Evolutionary conservation across 2,329 filamentous ascomycete genomes (phyloP).

Genomic region (Monosporascus sp.): DNA sequence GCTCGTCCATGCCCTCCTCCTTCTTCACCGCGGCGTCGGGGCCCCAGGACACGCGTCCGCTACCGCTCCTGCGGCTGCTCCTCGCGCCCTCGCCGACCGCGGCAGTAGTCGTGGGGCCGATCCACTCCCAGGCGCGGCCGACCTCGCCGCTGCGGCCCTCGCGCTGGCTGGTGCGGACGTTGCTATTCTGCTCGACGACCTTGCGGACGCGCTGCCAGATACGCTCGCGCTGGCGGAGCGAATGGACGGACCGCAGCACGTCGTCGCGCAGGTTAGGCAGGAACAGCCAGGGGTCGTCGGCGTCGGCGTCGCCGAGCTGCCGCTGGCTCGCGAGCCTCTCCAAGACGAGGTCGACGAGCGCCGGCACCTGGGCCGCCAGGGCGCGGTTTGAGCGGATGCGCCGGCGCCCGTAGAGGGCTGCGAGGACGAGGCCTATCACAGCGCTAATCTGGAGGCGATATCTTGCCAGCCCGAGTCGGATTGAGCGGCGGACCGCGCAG

Average conservation of each 20-base stretch:
- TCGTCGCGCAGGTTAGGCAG: slow-evolving; percentile 89
- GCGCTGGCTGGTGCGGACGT: slow-evolving; percentile 72
- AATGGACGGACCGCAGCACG: slow-evolving; percentile 77
- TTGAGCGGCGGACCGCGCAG: slow-evolving; percentile 72
- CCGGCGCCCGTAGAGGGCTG: slow-evolving; percentile 57
- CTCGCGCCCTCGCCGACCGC: slow-evolving; percentile 38
- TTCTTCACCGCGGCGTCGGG: slow-evolving; percentile 33
- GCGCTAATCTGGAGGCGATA: slow-evolving; percentile 79
- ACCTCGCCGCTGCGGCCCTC: slow-evolving; percentile 61
- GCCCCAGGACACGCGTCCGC: slow-evolving; percentile 45
- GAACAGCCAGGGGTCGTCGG: slow-evolving; percentile 75
- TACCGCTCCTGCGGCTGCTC: background rate
- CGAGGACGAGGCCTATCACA: slow-evolving; percentile 46
- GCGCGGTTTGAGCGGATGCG: slow-evolving; percentile 57
- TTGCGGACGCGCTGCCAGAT: slow-evolving; percentile 79
- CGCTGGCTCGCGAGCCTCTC: slow-evolving; percentile 80
- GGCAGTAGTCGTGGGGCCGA: slow-evolving; percentile 48
- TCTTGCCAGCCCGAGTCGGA: slow-evolving; percentile 76
- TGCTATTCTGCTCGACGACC: slow-evolving; percentile 90
- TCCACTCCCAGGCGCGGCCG: slow-evolving; percentile 65
- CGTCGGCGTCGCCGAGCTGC: slow-evolving; percentile 62
- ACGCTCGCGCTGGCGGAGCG: slow-evolving; percentile 65
- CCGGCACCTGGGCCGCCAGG: slow-evolving; percentile 69
- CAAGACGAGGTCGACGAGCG: slow-evolving; percentile 77
- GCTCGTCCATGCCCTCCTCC: slow-evolving; percentile 27